Evolutionary conservation across 1,284 basidiomycete species (phyloP).

Genomic region (Cutaneotrichosporon spelunceum): DNA sequence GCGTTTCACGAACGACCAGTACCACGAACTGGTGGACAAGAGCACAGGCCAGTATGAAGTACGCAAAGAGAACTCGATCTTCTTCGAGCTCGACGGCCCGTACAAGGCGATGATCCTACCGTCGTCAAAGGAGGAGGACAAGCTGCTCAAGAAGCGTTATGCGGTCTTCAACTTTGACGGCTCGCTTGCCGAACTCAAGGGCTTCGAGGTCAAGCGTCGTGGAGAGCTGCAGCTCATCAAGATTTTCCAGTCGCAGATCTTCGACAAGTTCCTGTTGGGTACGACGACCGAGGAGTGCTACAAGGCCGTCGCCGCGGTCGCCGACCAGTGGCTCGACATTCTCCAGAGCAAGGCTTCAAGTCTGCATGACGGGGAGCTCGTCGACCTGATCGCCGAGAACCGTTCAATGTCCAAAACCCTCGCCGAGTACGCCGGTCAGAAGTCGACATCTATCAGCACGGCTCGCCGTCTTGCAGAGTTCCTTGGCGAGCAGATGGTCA

Average conservation of each 20-base stretch:
- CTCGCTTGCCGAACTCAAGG: slow-evolving; percentile 92
- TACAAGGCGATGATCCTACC: slow-evolving; percentile 99
- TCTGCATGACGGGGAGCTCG: slow-evolving; percentile 84
- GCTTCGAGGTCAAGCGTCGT: slow-evolving; percentile 97
- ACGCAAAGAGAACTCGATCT: slow-evolving; percentile 98
- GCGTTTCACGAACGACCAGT: slow-evolving; percentile 96
- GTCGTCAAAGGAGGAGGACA: slow-evolving; percentile 99
- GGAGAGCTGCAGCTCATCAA: slow-evolving; percentile 99
- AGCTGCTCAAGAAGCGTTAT: slow-evolving; percentile 97
- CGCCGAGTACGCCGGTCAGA: slow-evolving; percentile 92
- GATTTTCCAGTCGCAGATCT: slow-evolving; percentile 98
- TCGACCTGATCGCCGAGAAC: slow-evolving; percentile 98
- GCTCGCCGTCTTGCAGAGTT: slow-evolving; percentile 95
- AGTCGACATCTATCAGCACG: slow-evolving; percentile 97
- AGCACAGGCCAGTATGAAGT: slow-evolving; percentile 79
- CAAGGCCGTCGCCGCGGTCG: slow-evolving; percentile 85
- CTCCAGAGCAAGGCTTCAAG: slow-evolving; percentile 81
- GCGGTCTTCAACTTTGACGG: slow-evolving; percentile 99
- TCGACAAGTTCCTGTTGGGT: slow-evolving; percentile 94
- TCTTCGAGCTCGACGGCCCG: slow-evolving; percentile 98
- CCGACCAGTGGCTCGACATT: slow-evolving; percentile 97
- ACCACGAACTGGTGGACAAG: slow-evolving; percentile 81
- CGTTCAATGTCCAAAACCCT: slow-evolving; percentile 96
- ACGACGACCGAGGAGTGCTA: slow-evolving; percentile 93
- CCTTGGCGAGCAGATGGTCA: slow-evolving; percentile 97